Conservation (phyloP, 768 basidiomycete genomes). For the Trichaptum fuscoviolaceum region DNA sequence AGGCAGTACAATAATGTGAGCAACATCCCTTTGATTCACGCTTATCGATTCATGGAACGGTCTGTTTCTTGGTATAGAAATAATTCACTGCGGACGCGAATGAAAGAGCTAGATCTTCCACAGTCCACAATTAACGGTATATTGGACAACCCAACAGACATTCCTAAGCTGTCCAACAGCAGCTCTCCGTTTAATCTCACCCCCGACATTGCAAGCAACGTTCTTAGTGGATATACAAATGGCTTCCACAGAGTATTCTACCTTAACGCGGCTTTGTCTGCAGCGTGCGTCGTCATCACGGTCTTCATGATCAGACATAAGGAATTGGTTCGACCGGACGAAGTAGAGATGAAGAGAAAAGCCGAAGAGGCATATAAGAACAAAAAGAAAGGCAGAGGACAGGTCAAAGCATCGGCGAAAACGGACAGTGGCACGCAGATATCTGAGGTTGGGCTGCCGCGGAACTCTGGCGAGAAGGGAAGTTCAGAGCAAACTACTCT, state of each 20-base stretch:
- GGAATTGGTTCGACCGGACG: constrained; percentile 54
- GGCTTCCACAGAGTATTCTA: constrained; percentile 60
- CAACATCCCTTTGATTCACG: background rate
- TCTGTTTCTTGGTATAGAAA: constrained; percentile 25
- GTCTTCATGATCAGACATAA: constrained; percentile 58
- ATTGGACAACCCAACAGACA: constrained; percentile 42
- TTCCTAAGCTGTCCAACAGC: constrained; percentile 20
- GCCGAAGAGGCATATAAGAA: background rate
- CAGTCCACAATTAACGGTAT: constrained; percentile 34
- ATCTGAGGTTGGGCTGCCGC: background rate
- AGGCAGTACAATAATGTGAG: constrained; percentile 52
- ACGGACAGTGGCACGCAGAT: background rate
- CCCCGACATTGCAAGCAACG: constrained; percentile 28
- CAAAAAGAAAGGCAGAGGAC: background rate
- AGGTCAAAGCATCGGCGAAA: background rate
- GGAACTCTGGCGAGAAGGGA: background rate
- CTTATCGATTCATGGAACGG: background rate
- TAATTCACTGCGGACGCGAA: constrained; percentile 41
- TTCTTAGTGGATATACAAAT: constrained; percentile 47
- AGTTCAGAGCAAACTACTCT: background rate
- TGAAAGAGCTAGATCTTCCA: constrained; percentile 33
- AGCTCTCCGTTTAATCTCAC: constrained; percentile 32
- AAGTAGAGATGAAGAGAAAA: constrained; percentile 31
- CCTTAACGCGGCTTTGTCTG: constrained; percentile 51
- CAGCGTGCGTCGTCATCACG: constrained; percentile 48